Conservation (phyloP, 2,329 filamentous ascomycete species). For the Periconia sp. region DNA sequence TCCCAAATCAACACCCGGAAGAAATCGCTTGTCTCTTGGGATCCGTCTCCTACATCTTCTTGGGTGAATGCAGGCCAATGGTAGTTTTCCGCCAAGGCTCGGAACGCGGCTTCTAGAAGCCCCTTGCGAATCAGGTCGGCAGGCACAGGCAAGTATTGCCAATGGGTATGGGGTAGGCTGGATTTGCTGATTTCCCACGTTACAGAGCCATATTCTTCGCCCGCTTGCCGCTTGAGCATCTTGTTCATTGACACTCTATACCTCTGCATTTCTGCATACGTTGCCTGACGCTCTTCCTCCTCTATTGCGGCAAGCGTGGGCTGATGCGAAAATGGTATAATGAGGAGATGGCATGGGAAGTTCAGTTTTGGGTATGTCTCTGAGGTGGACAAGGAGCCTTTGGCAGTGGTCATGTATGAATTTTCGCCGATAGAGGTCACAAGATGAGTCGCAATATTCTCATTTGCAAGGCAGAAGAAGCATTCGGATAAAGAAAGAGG, state of each 20-base stretch:
- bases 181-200: conserved; percentile 90
- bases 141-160: conserved; percentile 85
- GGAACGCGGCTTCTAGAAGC: conserved; percentile 84
- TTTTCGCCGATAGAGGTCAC: conserved; percentile 87
- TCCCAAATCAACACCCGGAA: conserved; percentile 83
- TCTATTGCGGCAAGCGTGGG: conserved; percentile 72
- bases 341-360: conserved; percentile 85
- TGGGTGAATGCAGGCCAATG: conserved; percentile 57
- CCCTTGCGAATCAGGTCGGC: conserved; percentile 68
- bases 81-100: conserved; percentile 80
- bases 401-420: conserved; percentile 86
- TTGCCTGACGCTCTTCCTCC: conserved; percentile 58
- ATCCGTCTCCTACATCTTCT: conserved; percentile 45
- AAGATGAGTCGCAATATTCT: conserved; percentile 80
- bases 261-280: conserved; percentile 77
- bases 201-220: conserved; percentile 71
- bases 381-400: conserved; percentile 77
- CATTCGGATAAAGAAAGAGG: conserved; percentile 68
- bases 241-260: conserved; percentile 77
- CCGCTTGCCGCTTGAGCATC: conserved; percentile 64
- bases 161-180: conserved; percentile 83
- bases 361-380: conserved; percentile 71
- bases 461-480: conserved; percentile 94
- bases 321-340: conserved; percentile 83
- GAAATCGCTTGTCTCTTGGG: conserved; percentile 59